Evolutionary conservation across 495 filamentous ascomycete species (phyloP).

Genomic region (Aspergillus kassunensis): DNA sequence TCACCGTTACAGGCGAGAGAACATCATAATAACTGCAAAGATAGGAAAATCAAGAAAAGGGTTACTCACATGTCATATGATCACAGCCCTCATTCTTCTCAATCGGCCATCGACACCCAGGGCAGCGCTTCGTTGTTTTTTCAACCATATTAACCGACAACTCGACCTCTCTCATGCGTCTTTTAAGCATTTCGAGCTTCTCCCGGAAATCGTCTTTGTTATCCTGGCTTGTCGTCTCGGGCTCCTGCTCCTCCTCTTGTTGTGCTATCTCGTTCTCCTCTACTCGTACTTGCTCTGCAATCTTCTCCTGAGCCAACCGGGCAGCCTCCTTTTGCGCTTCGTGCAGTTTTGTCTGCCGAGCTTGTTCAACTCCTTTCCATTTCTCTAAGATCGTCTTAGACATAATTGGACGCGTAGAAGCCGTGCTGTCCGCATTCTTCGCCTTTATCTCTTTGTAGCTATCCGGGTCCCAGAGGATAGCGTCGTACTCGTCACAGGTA

Average conservation of each 20-base stretch:
- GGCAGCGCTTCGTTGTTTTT: conserved; percentile 12
- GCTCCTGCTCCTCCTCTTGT: too few species aligned
- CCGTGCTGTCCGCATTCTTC: background rate
- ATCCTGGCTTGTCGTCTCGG: background rate
- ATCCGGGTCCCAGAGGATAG: conserved; percentile 12
- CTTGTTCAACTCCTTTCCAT: background rate
- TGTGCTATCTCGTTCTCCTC: background rate
- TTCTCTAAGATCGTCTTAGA: too few species aligned
- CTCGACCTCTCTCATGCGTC: conserved; percentile 5
- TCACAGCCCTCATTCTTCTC: conserved; percentile 14
- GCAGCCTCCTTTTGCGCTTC: conserved; percentile 5
- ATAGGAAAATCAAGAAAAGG: background rate
- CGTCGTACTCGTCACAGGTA: conserved; percentile 16
- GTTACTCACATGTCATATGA: conserved; percentile 14
- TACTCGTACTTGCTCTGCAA: conserved; percentile 1
- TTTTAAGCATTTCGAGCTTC: conserved; percentile 6
- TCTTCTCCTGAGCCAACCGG: background rate
- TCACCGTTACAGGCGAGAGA: background rate
- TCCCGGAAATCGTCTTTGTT: conserved; percentile 5
- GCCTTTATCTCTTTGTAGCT: conserved; percentile 6
- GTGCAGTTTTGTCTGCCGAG: background rate
- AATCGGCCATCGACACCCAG: conserved; percentile 14
- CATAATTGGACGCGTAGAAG: too few species aligned
- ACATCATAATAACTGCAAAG: background rate
- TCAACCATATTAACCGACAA: conserved; percentile 1